Evolutionary conservation across 1,139 yeast species (phyloP).

Genomic region (Pichia cactophila): DNA sequence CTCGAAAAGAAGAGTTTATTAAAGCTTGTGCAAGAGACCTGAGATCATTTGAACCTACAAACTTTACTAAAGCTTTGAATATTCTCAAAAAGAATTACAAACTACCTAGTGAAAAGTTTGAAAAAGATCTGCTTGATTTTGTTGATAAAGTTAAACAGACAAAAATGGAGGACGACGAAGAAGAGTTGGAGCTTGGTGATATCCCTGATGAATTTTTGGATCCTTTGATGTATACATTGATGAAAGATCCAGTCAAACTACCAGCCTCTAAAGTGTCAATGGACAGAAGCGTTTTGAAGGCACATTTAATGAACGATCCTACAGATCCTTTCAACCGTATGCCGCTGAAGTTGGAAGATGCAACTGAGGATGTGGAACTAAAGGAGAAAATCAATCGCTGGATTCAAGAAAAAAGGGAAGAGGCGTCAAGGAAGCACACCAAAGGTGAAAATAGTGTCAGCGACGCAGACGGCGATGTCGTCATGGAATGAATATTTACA

Average conservation of each 20-base stretch:
- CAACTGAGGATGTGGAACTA: conserved; percentile 64
- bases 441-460: not conserved
- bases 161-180: conserved; percentile 61
- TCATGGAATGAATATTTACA: conserved; percentile 15
- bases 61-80: conserved; percentile 62
- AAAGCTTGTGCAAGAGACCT: conserved; percentile 84
- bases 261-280: conserved; percentile 81
- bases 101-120: conserved; percentile 41
- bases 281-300: conserved; percentile 86
- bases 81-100: conserved; percentile 54
- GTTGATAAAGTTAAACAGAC: conserved; percentile 57
- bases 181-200: conserved; percentile 84
- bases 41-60: conserved; percentile 65
- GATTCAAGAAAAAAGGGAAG: conserved; percentile 34
- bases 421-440: not conserved
- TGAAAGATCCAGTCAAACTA: conserved; percentile 91
- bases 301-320: conserved; percentile 87
- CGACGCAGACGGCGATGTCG: conserved; percentile 15
- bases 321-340: conserved; percentile 96
- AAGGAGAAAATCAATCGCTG: conserved; percentile 54
- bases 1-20: conserved; percentile 56
- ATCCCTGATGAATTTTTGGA: conserved; percentile 95
- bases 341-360: conserved; percentile 86
- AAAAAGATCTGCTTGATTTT: conserved; percentile 46
- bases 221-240: conserved; percentile 89